Conservation (phyloP, 169 alveolate genomes). For the Sarcocystis neurona region DNA sequence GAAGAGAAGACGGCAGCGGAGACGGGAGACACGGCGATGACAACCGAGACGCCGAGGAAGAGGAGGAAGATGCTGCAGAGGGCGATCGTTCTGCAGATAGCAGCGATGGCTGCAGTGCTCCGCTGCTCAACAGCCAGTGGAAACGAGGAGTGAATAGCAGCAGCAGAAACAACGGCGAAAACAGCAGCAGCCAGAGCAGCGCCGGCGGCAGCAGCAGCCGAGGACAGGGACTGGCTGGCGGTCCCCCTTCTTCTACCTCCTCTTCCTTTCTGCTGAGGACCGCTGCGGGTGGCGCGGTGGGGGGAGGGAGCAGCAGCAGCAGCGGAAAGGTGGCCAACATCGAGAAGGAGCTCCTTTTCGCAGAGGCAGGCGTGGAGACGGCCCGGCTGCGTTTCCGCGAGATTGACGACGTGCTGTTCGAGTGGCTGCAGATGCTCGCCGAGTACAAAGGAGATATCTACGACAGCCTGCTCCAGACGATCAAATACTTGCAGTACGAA, state of each 20-base stretch:
- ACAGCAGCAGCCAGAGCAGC: conserved; percentile 11
- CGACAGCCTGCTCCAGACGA: conserved; percentile 61
- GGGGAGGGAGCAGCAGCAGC: not conserved
- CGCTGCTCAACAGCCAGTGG: too few relatives aligned
- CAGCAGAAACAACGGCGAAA: not conserved
- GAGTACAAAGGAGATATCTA: conserved; percentile 61
- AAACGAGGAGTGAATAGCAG: not conserved
- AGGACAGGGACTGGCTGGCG: not conserved
- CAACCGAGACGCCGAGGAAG: not conserved
- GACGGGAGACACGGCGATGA: not conserved
- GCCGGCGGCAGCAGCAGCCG: conserved; percentile 38
- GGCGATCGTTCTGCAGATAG: not conserved
- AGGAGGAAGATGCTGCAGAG: not conserved
- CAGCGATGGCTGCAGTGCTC: too few relatives aligned
- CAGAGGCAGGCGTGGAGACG: conserved; percentile 40
- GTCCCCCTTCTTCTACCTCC: too few relatives aligned
- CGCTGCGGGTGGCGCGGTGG: conserved; percentile 12
- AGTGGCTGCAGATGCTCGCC: conserved; percentile 66
- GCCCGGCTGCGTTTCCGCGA: conserved; percentile 33
- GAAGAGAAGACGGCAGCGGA: too few relatives aligned
- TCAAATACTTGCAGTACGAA: conserved; percentile 72
- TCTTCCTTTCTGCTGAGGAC: conserved; percentile 10
- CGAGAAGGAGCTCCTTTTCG: conserved; percentile 34
- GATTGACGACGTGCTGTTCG: conserved; percentile 57
- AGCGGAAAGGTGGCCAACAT: too few relatives aligned